Percentiles rank a stretch among this genome's conserved stretches.
These are phyloP conservation scores for Yamadazyma oceani DNA, from an alignment of 1,139 yeast genomes.

Conservation along the genomic window DNA sequence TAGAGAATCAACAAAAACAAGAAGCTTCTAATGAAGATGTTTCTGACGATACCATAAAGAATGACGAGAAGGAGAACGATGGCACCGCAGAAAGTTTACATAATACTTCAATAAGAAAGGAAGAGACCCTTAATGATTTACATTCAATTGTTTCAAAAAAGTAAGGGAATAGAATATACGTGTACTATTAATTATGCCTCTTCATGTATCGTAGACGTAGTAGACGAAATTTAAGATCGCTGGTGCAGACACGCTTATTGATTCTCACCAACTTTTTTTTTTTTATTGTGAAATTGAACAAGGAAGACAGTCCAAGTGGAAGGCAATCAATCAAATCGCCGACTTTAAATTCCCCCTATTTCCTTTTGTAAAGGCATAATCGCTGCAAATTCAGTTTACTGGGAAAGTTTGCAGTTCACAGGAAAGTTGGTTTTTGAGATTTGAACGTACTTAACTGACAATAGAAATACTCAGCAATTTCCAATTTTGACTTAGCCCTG, in stretches of 20 bases:
- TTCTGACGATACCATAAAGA: conserved; percentile 1
- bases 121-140: conserved; percentile 55
- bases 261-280: not conserved
- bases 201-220: too few species aligned
- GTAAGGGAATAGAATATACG: conserved; percentile 3
- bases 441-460: too few species aligned
- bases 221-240: too few species aligned
- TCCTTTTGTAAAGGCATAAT: not conserved
- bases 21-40: not conserved
- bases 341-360: not conserved
- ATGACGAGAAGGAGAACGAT: not conserved
- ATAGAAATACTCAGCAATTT: too few species aligned
- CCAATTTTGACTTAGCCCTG: not conserved
- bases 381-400: too few species aligned
- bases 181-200: too few species aligned
- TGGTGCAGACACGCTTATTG: not conserved
- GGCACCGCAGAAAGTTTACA: conserved; percentile 2
- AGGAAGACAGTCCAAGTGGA: too few species aligned
- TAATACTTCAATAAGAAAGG: conserved; percentile 28
- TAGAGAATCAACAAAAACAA: conserved; percentile 21
- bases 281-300: too few species aligned
- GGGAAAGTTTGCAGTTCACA: too few species aligned
- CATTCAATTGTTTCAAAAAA: conserved; percentile 41
- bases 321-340: not conserved
- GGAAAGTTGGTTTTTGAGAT: too few species aligned